phyloP scores from a whole-genome alignment of 768 basidiomycete genomes.

The Boletus rubescentipes region DNA sequence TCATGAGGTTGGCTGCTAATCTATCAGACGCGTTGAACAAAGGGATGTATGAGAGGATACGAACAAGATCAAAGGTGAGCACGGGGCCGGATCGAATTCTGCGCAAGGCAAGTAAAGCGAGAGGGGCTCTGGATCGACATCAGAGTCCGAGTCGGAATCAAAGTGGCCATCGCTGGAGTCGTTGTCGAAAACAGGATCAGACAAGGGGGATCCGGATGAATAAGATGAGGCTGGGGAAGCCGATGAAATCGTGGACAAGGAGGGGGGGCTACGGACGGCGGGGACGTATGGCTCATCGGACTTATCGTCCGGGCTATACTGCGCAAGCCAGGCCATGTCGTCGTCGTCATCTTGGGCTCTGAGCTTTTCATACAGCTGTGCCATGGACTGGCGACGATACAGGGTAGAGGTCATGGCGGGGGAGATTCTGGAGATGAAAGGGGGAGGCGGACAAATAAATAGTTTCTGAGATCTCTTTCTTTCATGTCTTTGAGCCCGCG shows the following conservation, averaged over 20 bases:
- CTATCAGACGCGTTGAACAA: conserved; percentile 15
- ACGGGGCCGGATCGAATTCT: conserved; percentile 3
- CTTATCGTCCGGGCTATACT: conserved; percentile 36
- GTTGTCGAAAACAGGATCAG: conserved; percentile 17
- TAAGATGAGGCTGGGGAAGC: conserved; percentile 24
- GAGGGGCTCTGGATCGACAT: conserved; percentile 26
- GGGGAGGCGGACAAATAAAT: conserved; percentile 27
- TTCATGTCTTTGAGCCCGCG: conserved; percentile 38
- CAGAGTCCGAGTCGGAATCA: conserved; percentile 32
- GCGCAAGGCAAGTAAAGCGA: conserved; percentile 15
- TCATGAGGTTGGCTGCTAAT: conserved; percentile 19
- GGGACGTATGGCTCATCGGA: conserved; percentile 26
- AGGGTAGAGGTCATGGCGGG: conserved; percentile 30
- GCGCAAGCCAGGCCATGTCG: conserved; percentile 36
- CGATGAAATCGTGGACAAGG: conserved; percentile 30
- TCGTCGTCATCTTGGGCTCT: conserved; percentile 36
- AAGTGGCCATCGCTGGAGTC: conserved; percentile 27
- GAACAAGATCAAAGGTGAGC: conserved; percentile 26
- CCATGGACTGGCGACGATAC: conserved; percentile 38
- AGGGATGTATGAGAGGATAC: conserved; percentile 3
- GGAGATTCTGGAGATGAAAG: conserved; percentile 19
- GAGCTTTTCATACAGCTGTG: conserved; percentile 35
- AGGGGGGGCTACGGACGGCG: conserved; percentile 15
- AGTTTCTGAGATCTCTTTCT: conserved; percentile 33
- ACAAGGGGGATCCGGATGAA: conserved; percentile 22